Percentiles rank a stretch among this genome's conserved stretches.
Evolutionary conservation across 257 asterid genomes (phyloP).

Genomic region (Gynochthodes officinalis): DNA sequence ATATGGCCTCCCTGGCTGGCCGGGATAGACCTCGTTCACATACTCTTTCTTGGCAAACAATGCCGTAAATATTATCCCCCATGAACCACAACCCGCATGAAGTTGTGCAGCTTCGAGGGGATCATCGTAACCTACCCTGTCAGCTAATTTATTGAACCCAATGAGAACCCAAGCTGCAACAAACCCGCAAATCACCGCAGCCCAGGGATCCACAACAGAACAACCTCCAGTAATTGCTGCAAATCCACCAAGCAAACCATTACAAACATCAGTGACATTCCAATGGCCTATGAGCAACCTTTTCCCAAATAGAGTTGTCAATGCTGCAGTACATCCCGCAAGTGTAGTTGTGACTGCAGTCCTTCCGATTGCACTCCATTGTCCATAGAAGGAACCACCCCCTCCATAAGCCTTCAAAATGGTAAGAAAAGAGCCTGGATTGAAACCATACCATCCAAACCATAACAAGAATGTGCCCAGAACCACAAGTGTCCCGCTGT

Average conservation of each 20-base stretch:
- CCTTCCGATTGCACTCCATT: conserved; percentile 53
- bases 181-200: conserved; percentile 48
- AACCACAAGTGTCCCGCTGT: conserved; percentile 45
- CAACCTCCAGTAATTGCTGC: conserved; percentile 52
- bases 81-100: conserved; percentile 53
- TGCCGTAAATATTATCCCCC: conserved; percentile 51
- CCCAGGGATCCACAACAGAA: conserved; percentile 55
- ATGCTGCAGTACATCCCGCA: conserved; percentile 50
- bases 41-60: conserved; percentile 38
- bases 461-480: conserved; percentile 42
- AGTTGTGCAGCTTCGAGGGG: conserved; percentile 59
- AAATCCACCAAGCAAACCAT: conserved; percentile 47
- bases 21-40: conserved; percentile 46
- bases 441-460: conserved; percentile 57
- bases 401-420: conserved; percentile 28
- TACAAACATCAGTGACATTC: conserved; percentile 48
- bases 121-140: conserved; percentile 37
- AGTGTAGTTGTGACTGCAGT: conserved; percentile 51
- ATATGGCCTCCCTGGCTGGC: conserved; percentile 33
- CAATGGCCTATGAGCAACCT: conserved; percentile 38
- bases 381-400: conserved; percentile 39
- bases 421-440: conserved; percentile 41
- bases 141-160: conserved; percentile 42
- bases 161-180: conserved; percentile 49
- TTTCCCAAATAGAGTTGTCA: conserved; percentile 44